phyloP scores from a whole-genome alignment of 805 yeast genomes.

The Starmerella scarabaei region DNA sequence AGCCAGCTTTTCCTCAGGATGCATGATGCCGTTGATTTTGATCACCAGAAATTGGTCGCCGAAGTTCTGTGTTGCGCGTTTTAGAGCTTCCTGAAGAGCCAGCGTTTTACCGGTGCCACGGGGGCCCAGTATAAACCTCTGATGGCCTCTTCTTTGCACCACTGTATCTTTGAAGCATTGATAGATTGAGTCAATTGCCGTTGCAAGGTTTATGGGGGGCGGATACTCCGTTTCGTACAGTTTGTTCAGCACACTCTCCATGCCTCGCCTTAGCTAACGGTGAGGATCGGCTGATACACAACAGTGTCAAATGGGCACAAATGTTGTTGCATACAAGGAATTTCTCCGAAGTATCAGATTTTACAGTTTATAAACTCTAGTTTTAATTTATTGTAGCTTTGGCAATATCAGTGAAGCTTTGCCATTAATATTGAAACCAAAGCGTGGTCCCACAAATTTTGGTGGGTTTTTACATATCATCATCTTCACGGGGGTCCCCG shows the following conservation, averaged over 20 bases:
- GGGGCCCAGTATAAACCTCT: slow-evolving; percentile 69
- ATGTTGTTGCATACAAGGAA: no score
- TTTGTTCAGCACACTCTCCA: slow-evolving; percentile 21
- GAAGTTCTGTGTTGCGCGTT: slow-evolving; percentile 32
- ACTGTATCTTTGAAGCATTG: slow-evolving; percentile 52
- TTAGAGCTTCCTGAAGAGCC: slow-evolving; percentile 45
- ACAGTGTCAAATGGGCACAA: no score
- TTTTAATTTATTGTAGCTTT: no score
- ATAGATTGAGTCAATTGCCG: slow-evolving; percentile 38
- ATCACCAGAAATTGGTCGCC: slow-evolving; percentile 44
- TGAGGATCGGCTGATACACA: no score
- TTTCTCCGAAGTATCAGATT: no score
- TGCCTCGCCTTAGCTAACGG: no score
- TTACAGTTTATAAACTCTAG: no score
- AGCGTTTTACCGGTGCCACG: slow-evolving; percentile 63
- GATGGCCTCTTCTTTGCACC: slow-evolving; percentile 60
- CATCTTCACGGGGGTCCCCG: slow-evolving; percentile 57
- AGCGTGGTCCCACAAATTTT: no score
- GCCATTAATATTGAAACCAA: no score
- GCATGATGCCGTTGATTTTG: slow-evolving; percentile 55
- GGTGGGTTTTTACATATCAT: slow-evolving; percentile 24
- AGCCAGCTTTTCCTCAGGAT: slow-evolving; percentile 64
- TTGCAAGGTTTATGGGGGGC: slow-evolving; percentile 27
- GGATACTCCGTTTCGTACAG: slow-evolving; percentile 22
- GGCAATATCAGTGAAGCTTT: no score